Evolutionary conservation across 2,329 filamentous ascomycete genomes (phyloP).

Genomic region (Colletotrichum truncatum): DNA sequence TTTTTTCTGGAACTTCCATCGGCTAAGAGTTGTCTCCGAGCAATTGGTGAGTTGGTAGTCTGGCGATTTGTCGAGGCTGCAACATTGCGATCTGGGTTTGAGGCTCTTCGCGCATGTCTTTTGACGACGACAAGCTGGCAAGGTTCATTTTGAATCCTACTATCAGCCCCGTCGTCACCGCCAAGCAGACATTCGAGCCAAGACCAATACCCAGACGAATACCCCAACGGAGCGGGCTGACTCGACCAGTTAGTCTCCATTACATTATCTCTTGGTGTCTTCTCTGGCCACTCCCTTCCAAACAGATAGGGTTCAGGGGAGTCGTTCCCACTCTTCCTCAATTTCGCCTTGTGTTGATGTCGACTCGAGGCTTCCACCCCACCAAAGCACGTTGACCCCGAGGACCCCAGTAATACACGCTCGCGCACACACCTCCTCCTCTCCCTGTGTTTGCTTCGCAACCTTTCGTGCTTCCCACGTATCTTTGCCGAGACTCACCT

Average conservation of each 20-base stretch:
- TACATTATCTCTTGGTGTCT: conserved; percentile 13
- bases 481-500: neutral
- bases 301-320: neutral
- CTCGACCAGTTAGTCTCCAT: conserved; percentile 20
- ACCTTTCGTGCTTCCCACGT: neutral
- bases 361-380: too few species aligned
- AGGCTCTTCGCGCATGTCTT: conserved; percentile 17
- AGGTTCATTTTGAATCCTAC: neutral
- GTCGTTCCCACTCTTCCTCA: neutral
- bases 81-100: neutral
- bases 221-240: neutral
- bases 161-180: conserved; percentile 11
- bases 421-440: too few species aligned
- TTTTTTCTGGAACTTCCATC: neutral
- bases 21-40: neutral
- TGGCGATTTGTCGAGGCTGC: neutral
- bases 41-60: neutral
- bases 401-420: too few species aligned
- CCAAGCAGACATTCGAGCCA: conserved; percentile 19
- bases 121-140: neutral
- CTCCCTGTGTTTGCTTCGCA: neutral
- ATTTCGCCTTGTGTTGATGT: neutral
- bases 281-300: neutral
- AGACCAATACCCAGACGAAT: conserved; percentile 25
- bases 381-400: too few species aligned